Evolutionary conservation across 1,284 basidiomycete species (phyloP).

Genomic region (Austroboletus novae-zelandiae): DNA sequence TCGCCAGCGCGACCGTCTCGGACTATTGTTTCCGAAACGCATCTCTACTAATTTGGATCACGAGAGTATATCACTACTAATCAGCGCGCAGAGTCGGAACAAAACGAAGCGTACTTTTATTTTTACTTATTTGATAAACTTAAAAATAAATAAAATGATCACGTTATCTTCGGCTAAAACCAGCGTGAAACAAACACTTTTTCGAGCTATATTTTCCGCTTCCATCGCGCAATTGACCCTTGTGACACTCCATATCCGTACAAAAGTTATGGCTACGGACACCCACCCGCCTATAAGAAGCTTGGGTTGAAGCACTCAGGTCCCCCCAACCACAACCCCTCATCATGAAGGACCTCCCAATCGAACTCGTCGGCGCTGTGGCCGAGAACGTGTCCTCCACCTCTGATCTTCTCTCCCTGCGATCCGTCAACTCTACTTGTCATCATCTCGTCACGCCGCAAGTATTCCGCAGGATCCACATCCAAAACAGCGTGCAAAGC

Average conservation of each 20-base stretch:
- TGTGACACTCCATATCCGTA: neutral
- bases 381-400: conserved; percentile 21
- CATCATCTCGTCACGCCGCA: conserved; percentile 25
- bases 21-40: neutral
- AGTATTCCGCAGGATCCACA: conserved; percentile 19
- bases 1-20: too few relatives aligned
- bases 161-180: neutral
- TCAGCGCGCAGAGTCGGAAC: neutral
- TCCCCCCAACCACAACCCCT: neutral
- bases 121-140: neutral
- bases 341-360: conserved; percentile 25
- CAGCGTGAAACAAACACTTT: neutral
- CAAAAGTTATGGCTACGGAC: neutral
- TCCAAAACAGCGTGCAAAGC: conserved; percentile 28
- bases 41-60: neutral
- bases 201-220: neutral
- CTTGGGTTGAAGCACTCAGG: neutral
- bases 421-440: conserved; percentile 27
- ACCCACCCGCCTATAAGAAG: conserved; percentile 14
- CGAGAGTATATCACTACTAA: neutral
- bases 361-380: conserved; percentile 27
- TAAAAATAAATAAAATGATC: neutral
- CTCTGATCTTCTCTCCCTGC: conserved; percentile 29
- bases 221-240: neutral
- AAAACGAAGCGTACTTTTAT: too few relatives aligned